Evolutionary conservation across 1,284 basidiomycete species (phyloP).

Genomic region (Irpex sp.): DNA sequence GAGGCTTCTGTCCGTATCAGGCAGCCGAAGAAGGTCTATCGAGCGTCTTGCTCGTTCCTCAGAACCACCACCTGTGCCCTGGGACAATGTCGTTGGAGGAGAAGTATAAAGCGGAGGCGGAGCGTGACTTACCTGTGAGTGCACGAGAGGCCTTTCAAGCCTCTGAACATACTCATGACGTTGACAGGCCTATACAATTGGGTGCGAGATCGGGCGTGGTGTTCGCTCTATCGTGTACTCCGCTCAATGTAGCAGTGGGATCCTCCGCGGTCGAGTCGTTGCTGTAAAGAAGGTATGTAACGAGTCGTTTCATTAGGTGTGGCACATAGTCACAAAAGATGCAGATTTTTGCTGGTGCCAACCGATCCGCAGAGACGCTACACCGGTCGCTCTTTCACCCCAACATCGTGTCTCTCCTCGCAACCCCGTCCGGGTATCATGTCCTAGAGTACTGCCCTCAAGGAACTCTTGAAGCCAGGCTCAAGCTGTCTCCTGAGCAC

Average conservation of each 20-base stretch:
- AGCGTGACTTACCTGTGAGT: neutral
- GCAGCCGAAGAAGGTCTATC: neutral
- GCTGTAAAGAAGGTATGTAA: slow-evolving; percentile 35
- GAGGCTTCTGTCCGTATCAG: neutral
- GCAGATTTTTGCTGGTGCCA: slow-evolving; percentile 2
- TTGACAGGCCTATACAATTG: slow-evolving; percentile 35
- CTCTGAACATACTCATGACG: neutral
- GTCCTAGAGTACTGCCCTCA: slow-evolving; percentile 40
- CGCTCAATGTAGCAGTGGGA: slow-evolving; percentile 36
- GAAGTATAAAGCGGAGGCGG: neutral
- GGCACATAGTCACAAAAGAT: slow-evolving; percentile 8
- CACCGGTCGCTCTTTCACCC: slow-evolving; percentile 45
- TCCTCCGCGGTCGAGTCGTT: slow-evolving; percentile 33
- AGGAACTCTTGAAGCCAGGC: slow-evolving; percentile 32
- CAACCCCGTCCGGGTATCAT: slow-evolving; percentile 35
- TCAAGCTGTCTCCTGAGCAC: slow-evolving; percentile 20
- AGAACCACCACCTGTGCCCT: neutral
- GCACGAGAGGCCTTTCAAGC: neutral
- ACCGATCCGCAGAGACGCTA: slow-evolving; percentile 19
- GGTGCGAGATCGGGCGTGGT: slow-evolving; percentile 29
- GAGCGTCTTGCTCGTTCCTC: neutral
- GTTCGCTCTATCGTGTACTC: slow-evolving; percentile 28
- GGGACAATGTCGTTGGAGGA: neutral
- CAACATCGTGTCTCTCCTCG: slow-evolving; percentile 42
- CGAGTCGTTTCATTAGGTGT: slow-evolving; percentile 1